Evolutionary conservation across 768 basidiomycete species (phyloP), one percentile per base, ranked within the genome.

Genomic region (Leccinum olivaceopallidum): DNA sequence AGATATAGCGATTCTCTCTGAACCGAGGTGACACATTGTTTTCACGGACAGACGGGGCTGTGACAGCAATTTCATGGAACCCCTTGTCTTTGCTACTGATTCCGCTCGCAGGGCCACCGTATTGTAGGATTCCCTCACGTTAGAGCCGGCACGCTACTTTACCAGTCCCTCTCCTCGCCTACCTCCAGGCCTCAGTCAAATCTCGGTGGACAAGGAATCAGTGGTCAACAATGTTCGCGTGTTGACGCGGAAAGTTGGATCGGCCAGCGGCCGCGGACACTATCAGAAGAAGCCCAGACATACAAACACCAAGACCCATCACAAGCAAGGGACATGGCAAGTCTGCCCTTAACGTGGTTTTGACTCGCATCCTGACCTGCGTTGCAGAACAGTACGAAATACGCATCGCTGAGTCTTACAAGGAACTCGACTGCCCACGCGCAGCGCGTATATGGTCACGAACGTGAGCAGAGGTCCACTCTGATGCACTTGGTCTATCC

Each of bases 191-290:
- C 86, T 90, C n/a, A 77, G 75, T 36, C 83, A 84, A 66, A 85
- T 94, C 34, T 58, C 86, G 12, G 65, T 93, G 6, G 79, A 80
- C 48, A 71, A 79, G 4, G 82, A 83, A 37, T 76, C 84, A 12
- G 59, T 94, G 24, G 69, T 92, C 50, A 84, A 83, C 10, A 77
- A 77, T 34, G 80, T 88, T 4, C 75, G 80, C 44, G 83, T 91
- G 3, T 75, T 89, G 70, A 80, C 86, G 1, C 93, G 90, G 88
- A 83, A 80, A 64, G 84, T 85, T 6, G 87, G 83, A 4, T 77
- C 76, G 2, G 75, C 79, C 12, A 67, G 72, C 1, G 71, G 67
- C 55, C 63, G 66, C 18, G 67, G 61, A 14, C 66, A 76, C 59
- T 61, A 71, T 5, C 63, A 22, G 49, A 75, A 73, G 68, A 82